phyloP scores from a whole-genome alignment of 1,139 yeast species.

The Yamadazyma songkhlaensis region DNA sequence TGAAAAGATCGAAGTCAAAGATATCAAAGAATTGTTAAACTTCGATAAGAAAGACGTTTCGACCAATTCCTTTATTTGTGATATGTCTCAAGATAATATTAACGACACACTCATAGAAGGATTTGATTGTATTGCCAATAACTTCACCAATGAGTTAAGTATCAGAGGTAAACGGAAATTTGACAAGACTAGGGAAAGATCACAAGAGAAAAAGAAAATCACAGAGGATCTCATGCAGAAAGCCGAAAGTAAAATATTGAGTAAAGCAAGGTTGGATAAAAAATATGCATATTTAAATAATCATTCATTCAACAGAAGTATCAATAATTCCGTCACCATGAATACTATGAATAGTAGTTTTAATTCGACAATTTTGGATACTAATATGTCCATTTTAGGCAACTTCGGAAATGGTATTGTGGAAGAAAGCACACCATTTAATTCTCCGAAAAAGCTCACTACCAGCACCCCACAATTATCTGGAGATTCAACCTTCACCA shows the following conservation, averaged over 20 bases:
- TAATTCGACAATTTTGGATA: constrained; percentile 7
- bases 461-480: no score
- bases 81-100: constrained; percentile 34
- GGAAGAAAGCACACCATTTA: constrained; percentile 40
- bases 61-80: constrained; percentile 28
- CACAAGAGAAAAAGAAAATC: background rate
- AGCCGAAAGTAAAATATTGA: constrained; percentile 24
- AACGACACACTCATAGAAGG: constrained; percentile 25
- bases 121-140: constrained; percentile 20
- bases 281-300: constrained; percentile 34
- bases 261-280: constrained; percentile 29
- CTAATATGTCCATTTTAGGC: constrained; percentile 21
- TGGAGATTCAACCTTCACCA: no score
- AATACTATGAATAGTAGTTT: constrained; percentile 1
- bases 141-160: constrained; percentile 31
- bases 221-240: constrained; percentile 1
- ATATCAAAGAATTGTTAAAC: constrained; percentile 18
- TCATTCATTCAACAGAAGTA: constrained; percentile 20
- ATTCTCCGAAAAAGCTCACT: constrained; percentile 23
- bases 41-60: constrained; percentile 12
- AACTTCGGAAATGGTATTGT: constrained; percentile 41
- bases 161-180: constrained; percentile 26
- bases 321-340: background rate
- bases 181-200: no score
- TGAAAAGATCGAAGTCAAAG: constrained; percentile 15